Evolutionary conservation across 202 grass and related monocot species (phyloP).

Genomic region (Cymbopogon flexuosus): DNA sequence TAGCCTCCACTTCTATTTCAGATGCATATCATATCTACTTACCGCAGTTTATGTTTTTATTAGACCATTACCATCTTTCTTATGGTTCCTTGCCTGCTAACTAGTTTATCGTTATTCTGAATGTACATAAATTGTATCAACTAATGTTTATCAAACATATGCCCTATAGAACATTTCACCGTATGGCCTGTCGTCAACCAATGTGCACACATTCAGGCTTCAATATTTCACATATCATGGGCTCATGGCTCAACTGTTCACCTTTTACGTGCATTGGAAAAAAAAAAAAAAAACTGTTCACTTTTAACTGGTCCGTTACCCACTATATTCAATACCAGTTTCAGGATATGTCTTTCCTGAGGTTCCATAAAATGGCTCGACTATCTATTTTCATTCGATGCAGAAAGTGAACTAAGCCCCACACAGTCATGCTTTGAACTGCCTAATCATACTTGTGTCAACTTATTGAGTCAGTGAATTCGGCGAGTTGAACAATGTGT

Average conservation of each 20-base stretch:
- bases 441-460: neutral
- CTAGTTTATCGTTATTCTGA: neutral
- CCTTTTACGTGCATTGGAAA: neutral
- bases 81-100: neutral
- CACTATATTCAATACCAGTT: neutral
- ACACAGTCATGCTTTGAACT: slow-evolving; percentile 9
- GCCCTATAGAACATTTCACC: neutral
- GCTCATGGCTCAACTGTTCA: neutral
- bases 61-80: neutral
- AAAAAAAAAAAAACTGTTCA: neutral
- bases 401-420: neutral
- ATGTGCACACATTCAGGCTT: slow-evolving; percentile 6
- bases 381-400: neutral
- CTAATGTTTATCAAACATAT: neutral
- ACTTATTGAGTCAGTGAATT: neutral
- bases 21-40: neutral
- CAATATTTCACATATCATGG: neutral
- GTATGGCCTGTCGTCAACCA: neutral
- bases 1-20: neutral
- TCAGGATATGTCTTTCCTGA: neutral
- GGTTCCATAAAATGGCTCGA: neutral
- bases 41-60: neutral
- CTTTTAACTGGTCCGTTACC: neutral
- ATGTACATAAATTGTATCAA: neutral
- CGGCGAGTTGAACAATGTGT: neutral